Evolutionary conservation across 176 grass and related monocot genomes (phyloP).

Genomic region (Areca catechu): DNA sequence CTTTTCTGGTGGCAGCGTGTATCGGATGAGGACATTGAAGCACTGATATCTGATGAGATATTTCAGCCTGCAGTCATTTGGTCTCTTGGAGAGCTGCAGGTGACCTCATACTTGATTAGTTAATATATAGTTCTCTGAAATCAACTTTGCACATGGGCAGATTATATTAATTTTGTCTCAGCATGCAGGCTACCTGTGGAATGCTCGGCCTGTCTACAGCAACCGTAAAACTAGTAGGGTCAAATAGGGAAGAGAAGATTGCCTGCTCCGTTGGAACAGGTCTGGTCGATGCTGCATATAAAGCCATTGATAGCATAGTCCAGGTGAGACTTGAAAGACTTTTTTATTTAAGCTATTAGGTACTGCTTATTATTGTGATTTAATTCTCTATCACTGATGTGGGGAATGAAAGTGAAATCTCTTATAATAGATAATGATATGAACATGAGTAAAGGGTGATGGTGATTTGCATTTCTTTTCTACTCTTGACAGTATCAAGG

Average conservation of each 20-base stretch:
- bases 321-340: conserved; percentile 32
- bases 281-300: conserved; percentile 97
- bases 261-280: conserved; percentile 69
- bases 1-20: conserved; percentile 43
- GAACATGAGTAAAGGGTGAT: too few species aligned
- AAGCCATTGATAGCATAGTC: conserved; percentile 84
- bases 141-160: too few species aligned
- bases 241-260: conserved; percentile 70
- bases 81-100: conserved; percentile 88
- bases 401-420: too few species aligned
- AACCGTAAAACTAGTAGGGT: conserved; percentile 79
- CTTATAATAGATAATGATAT: too few species aligned
- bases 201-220: conserved; percentile 81
- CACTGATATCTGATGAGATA: conserved; percentile 85
- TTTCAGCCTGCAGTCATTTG: conserved; percentile 90
- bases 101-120: conserved; percentile 19
- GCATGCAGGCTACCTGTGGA: conserved; percentile 71
- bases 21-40: conserved; percentile 91
- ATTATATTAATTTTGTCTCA: neutral
- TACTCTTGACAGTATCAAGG: too few species aligned
- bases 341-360: too few species aligned
- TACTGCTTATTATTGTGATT: too few species aligned
- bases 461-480: too few species aligned
- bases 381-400: too few species aligned
- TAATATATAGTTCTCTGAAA: too few species aligned